Conservation (phyloP, 2,329 filamentous ascomycete genomes). For the Fusarium pilosicola region DNA sequence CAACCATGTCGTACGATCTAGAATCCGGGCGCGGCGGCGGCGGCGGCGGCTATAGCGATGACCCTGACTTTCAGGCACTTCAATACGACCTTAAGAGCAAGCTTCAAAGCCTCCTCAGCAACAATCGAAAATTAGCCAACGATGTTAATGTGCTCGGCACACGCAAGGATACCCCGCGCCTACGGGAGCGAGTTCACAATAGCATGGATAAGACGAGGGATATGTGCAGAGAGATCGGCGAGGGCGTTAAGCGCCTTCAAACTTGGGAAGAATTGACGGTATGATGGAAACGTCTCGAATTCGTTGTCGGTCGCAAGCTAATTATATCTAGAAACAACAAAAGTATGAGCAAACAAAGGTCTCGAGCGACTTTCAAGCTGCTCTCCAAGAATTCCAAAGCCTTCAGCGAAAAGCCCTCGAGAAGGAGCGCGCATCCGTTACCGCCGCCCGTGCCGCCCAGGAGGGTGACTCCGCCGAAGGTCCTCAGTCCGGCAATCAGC, state of each 20-base stretch:
- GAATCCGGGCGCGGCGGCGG: slow-evolving; percentile 76
- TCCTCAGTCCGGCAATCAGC: slow-evolving; percentile 50
- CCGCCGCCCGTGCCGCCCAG: slow-evolving; percentile 82
- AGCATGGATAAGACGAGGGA: slow-evolving; percentile 86
- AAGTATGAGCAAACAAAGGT: slow-evolving; percentile 97
- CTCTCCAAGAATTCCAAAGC: slow-evolving; percentile 88
- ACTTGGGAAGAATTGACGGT: slow-evolving; percentile 86
- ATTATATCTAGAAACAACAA: slow-evolving; percentile 77
- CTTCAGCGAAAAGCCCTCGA: slow-evolving; percentile 92
- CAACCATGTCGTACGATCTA: slow-evolving; percentile 88
- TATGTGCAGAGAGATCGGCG: slow-evolving; percentile 90
- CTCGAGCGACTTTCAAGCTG: slow-evolving; percentile 89
- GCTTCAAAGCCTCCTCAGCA: slow-evolving; percentile 88
- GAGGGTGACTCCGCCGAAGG: slow-evolving; percentile 64
- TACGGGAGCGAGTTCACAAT: slow-evolving; percentile 89
- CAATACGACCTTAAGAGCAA: slow-evolving; percentile 87
- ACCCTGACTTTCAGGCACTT: slow-evolving; percentile 88
- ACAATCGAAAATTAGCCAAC: slow-evolving; percentile 84
- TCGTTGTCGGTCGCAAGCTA: slow-evolving; percentile 26
- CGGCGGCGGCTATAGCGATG: slow-evolving; percentile 85
- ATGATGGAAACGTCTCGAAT: slow-evolving; percentile 32
- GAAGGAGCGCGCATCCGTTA: slow-evolving; percentile 88
- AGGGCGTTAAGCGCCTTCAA: slow-evolving; percentile 92
- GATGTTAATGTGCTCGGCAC: slow-evolving; percentile 90
- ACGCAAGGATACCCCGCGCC: slow-evolving; percentile 87